Evolutionary conservation across 768 basidiomycete genomes (phyloP), one percentile per base, ranked within the genome.

Genomic region (Lanmaoa pseudosensibilis): DNA sequence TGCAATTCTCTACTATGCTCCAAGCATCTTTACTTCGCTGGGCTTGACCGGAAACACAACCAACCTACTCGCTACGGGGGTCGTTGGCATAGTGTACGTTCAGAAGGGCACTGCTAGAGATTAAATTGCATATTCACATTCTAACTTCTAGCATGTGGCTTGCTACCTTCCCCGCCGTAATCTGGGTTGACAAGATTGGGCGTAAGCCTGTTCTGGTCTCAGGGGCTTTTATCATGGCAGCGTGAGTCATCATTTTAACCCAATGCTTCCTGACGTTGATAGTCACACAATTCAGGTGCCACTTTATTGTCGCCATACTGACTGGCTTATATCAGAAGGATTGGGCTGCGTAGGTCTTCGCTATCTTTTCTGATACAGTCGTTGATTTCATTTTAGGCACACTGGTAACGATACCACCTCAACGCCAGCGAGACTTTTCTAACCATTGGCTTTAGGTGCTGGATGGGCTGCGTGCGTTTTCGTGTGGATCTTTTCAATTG

Each of bases 181-280:
- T 92, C n/a, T 91, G 84, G 77, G 81, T 92, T 33, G 90, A 92
- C 71, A 82, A 87, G 59, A 65, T 85, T 25, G 90, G 89, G 21
- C 83, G 90, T 36, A 88, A 85, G 70, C 89, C 89, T 8, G 84
- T 89, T 41, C 67, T 88, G 55, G 72, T 88, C 23, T 86, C 84
- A n/a, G 87, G 87, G 9, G 87, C 87, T 5, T 84, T 90, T 71
- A 62, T 86, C 40, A 90, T 88, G 87, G 87, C 82, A 40, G 74
- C 68, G 78, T 86, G 65, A 60, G 75, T 70, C 16, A 6, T 36
- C 25, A n/a, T 39, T 50, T 8, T 60, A 57, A 44, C 56, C 49
- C 30, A 46, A 47, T n/a, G 61, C 66, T 39, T 46, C 12, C 10
- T 19, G 51, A 30, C 23, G 54, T 57, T 55, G 58, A 63, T 49